These are phyloP conservation scores for Citrullus colocynthis DNA, from an alignment of 306 rosid species.

Conservation along the genomic window DNA sequence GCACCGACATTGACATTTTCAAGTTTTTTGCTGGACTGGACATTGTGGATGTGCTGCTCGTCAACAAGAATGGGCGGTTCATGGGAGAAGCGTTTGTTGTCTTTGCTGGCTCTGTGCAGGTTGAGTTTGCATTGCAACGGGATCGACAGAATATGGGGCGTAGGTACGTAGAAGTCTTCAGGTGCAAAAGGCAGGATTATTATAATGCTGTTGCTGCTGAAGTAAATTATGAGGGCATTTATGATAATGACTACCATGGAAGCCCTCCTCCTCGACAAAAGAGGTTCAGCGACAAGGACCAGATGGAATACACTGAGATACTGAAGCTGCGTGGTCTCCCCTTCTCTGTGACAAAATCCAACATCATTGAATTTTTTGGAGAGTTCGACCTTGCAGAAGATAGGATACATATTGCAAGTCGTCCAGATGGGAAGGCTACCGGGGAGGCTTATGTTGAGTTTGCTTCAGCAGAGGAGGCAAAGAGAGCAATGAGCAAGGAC, in stretches of 20 bases:
- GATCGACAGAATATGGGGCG: conserved; percentile 97
- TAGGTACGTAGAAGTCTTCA: conserved; percentile 87
- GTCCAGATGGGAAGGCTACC: conserved; percentile 94
- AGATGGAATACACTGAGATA: conserved; percentile 89
- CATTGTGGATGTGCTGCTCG: conserved; percentile 88
- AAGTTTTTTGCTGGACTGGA: conserved; percentile 94
- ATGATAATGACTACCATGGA: conserved; percentile 74
- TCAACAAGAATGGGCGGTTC: conserved; percentile 90
- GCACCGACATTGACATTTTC: conserved; percentile 84
- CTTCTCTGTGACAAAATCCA: conserved; percentile 45
- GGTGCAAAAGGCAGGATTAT: conserved; percentile 93
- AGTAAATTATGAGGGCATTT: conserved; percentile 73
- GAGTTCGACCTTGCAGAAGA: conserved; percentile 70
- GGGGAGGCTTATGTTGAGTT: conserved; percentile 98
- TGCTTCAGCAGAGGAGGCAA: conserved; percentile 74
- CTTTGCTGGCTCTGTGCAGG: conserved; percentile 90
- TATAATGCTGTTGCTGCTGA: conserved; percentile 85
- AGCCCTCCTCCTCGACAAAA: conserved; percentile 91
- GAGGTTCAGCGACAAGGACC: conserved; percentile 83
- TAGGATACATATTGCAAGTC: conserved; percentile 77
- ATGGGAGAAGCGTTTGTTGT: conserved; percentile 95
- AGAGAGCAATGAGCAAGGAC: conserved; percentile 86
- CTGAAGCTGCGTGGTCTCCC: conserved; percentile 98
- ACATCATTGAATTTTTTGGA: conserved; percentile 63
- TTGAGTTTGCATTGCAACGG: conserved; percentile 78